Evolutionary conservation across 257 asterid species (phyloP), one percentile per base, ranked within the genome.

Genomic region (Lycium barbarum): DNA sequence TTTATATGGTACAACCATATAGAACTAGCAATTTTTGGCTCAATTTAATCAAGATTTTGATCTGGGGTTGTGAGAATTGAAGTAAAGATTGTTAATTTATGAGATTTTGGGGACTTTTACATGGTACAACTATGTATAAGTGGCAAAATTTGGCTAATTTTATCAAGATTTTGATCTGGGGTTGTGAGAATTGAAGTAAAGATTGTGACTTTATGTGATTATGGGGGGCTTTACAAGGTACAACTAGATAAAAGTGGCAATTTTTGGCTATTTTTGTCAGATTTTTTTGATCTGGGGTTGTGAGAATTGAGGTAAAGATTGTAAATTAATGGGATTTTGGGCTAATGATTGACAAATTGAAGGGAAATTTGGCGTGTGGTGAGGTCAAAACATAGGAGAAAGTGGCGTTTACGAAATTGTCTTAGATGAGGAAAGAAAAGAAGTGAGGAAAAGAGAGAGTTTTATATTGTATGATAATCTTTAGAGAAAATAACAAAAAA

Each of bases 341-440:
- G 63, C 9, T 54, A 76, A 76, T 76, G 65, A 76, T 53, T 76
- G 82, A 62, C 5, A 76, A 76, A 13, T 53, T 51, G 82, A 54
- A 76, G 65, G 82, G 65, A 76, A 26, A 3, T 51, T 76, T 76
- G 82, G 82, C 62, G 47, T 76, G 82, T 51, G 40, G 40, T 51
- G 82, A 51, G 65, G 82, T 76, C 82, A 53, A 76, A 72, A 51
- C 3, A 26, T 14, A 1, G 63, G 26, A 51, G 82, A 76, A 76
- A 51, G 65, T 76, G 63, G 65, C 82, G 63, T 76, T 70, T 76
- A 76, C 82, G 82, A 26, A 76, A 76, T 76, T 53, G 82, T 3
- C 45, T 26, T 12, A 1, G 65, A 76, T 14, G 47, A 76, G 47
- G 82, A 51, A 76, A 76, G 45, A 49, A 76, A 22, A 51, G 2